Evolutionary conservation across 345 rosid genomes (phyloP), one percentile per base, ranked within the genome.

Genomic region (Lepidium africanum): DNA sequence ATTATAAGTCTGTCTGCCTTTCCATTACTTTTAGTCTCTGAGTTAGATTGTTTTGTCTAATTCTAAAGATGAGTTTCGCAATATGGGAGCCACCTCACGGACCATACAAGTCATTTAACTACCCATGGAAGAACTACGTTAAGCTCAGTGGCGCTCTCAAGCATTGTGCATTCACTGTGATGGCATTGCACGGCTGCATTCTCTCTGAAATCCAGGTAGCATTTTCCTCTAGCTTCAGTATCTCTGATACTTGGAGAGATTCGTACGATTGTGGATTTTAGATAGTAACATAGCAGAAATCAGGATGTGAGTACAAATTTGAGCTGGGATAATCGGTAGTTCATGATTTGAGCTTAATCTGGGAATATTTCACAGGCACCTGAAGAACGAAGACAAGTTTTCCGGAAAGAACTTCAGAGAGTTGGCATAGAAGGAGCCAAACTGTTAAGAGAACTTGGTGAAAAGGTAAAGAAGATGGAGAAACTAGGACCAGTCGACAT

Each of bases 41-140:
- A 67, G 19, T 14, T 33, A 5, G 59, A 33, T 48, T 63, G 13
- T 60, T 39, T 27, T 50, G 12, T 23, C 42, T 56, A n/a, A 27
- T 52, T 59, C 27, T 46, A 59, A 67, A 93, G 98, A 53, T 93
- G 82, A 80, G 94, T 50, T 93, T 93, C 68, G 98, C 98, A 5
- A 75, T 88, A 48, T 93, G 96, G 97, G 98, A 93, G 84, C 98
- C 98, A 9, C 98, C 98, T 59, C 98, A 93, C 15, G 98, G 98
- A 73, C 94, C 86, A 27, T 93, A 90, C 76, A 88, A 40, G 70
- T 79, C 83, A 41, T 70, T 93, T 72, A 56, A 72, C 42, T 93
- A 90, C 81, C 98, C 98, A 4, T 93, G 98, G 98, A 81, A 82
- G 83, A 90, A 81, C 76, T 93, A 88, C 70, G 89, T 86, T 74